Base-by-base conservation (phyloP, 116 monocot genomes). In the Trichopus zeylanicus region DNA sequence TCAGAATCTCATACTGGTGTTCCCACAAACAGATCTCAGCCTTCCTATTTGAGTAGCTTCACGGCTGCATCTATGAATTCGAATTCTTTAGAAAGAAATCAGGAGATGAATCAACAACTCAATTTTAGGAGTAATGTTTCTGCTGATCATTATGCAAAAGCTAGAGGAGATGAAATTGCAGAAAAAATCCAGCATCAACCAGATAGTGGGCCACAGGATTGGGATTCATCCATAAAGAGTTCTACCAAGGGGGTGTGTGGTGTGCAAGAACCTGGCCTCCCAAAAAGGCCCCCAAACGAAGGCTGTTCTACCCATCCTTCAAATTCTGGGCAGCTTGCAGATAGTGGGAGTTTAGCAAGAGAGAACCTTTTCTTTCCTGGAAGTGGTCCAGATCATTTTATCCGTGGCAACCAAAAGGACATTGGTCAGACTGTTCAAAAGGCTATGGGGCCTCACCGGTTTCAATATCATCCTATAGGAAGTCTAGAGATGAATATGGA, bases 381-480 rank as follows among this genome's bases (percentile, higher is more conserved):
- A 15, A 65, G 69, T 61, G 65, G 46, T 0, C 22, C 35, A 12
- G 24, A 57, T 12, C 15, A 13, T 60, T 70, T 60, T 9, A 27
- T 70, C n/a, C 56, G 59, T 25, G 51, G 51, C 11, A 64, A 49
- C 32, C 68, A 68, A 34, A 61, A 67, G 29, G 48, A 38, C 3
- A 33, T 46, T 3, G 58, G 46, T 66, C 70, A 66, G 38, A 60
- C 70, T 60, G 70, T 60, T 46, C 56, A 33, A 54, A 51, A 70
- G 34, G 2, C 30, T 55, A 34, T 69, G 18, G 73, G 63, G n/a
- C 63, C 73, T 31, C 64, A 51, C 31, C 75, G 62, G 63, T 55
- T 68, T 58, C 77, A 75, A 38, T 73, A 61, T 55, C 79, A 75
- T 30, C 48, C 70, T 16, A 66, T 46, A 60, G 73, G 70, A 48